phyloP scores from a whole-genome alignment of 164 flowering plant genomes.

The Annona squamosa region DNA sequence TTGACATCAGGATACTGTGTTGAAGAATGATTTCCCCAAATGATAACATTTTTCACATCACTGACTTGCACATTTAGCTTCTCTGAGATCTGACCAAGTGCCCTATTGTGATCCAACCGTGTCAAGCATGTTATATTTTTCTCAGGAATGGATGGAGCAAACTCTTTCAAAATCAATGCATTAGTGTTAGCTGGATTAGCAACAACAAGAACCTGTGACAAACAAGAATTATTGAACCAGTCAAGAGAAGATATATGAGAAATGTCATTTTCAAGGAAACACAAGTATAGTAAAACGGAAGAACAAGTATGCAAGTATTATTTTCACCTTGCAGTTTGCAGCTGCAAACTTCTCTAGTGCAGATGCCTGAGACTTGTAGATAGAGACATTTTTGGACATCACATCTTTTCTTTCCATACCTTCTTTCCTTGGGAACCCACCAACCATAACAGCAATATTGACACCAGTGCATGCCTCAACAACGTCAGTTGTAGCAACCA shows the following conservation, averaged over 20 bases:
- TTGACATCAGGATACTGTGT: constrained; percentile 58
- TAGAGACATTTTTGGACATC: constrained; percentile 93
- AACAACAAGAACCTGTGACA: constrained; percentile 82
- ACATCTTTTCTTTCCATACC: constrained; percentile 99
- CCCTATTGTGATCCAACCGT: constrained; percentile 96
- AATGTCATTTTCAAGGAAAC: not conserved
- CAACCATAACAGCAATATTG: constrained; percentile 95
- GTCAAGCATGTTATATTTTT: constrained; percentile 90
- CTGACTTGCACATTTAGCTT: constrained; percentile 77
- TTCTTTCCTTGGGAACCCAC: constrained; percentile 98
- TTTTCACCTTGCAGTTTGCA: constrained; percentile 87
- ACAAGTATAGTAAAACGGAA: not conserved
- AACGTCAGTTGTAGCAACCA: constrained; percentile 96
- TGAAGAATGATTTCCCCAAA: constrained; percentile 98
- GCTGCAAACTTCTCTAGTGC: constrained; percentile 94
- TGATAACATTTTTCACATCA: constrained; percentile 93
- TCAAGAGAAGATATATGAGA: not conserved
- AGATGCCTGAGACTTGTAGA: constrained; percentile 96
- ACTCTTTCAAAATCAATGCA: constrained; percentile 96
- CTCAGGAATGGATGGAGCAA: constrained; percentile 52
- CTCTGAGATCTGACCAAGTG: constrained; percentile 95
- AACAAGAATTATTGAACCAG: not conserved
- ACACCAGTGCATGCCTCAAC: constrained; percentile 98
- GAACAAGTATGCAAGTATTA: too few relatives aligned
- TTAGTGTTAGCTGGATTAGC: constrained; percentile 99